These are phyloP conservation scores for Choanephora cucurbitarum DNA, from an alignment of 371 early-diverging fungal species.

Conservation along the genomic window DNA sequence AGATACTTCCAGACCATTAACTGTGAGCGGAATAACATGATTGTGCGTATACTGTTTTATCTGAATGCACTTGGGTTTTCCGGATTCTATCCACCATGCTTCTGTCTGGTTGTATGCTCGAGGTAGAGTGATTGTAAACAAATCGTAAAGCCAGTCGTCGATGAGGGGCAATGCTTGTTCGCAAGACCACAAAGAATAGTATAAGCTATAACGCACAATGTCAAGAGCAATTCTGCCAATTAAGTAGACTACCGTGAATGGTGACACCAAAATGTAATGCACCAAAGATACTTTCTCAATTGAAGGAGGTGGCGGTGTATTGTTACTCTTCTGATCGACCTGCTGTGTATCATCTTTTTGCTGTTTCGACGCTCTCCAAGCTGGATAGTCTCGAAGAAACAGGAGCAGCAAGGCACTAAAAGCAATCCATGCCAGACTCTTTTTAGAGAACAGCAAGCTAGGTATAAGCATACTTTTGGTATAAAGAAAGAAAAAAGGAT, in stretches of 20 bases:
- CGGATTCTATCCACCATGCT: constrained; percentile 30
- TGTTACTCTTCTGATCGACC: neutral
- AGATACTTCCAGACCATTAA: constrained; percentile 1
- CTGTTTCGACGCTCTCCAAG: constrained; percentile 13
- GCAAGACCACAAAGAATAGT: constrained; percentile 23
- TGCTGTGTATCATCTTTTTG: neutral
- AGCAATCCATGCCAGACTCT: constrained; percentile 15
- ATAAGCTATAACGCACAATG: constrained; percentile 20
- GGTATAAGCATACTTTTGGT: neutral
- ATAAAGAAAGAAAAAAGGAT: constrained; percentile 4
- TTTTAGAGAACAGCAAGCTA: constrained; percentile 19
- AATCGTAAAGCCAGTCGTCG: constrained; percentile 45
- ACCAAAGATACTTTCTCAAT: constrained; percentile 21
- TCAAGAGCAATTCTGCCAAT: constrained; percentile 22
- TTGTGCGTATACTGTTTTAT: constrained; percentile 5
- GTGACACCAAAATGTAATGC: constrained; percentile 38
- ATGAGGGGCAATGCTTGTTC: constrained; percentile 32
- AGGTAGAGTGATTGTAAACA: constrained; percentile 33
- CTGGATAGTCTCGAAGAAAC: constrained; percentile 17
- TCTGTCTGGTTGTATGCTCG: constrained; percentile 8
- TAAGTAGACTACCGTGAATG: constrained; percentile 39
- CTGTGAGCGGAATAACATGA: constrained; percentile 1
- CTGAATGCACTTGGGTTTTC: constrained; percentile 9
- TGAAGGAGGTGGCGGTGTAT: neutral
- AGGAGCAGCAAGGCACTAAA: constrained; percentile 8